Evolutionary conservation across 2,329 filamentous ascomycete species (phyloP), one percentile per base, ranked within the genome.

Genomic region (Scleromitrula shiraiana): DNA sequence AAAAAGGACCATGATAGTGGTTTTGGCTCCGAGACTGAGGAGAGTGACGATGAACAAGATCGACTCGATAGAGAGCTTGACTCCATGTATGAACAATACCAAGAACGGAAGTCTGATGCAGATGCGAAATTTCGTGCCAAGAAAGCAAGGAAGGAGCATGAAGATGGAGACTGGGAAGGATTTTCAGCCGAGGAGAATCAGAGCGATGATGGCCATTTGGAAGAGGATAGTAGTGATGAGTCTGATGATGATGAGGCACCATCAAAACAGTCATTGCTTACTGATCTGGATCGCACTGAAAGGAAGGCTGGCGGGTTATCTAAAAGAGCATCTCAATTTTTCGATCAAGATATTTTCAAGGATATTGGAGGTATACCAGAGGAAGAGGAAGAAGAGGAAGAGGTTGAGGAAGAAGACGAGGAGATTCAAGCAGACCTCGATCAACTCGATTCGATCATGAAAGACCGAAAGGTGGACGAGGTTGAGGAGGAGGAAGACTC

Each of bases 271-370:
- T 65, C 67, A 5, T 68, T 86, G 4, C 67, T 85, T 39, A 82
- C 78, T 2, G 80, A 85, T 52, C 70, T 90, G 22, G 74, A 82
- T 55, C 70, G 69, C 46, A 69, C 72, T 7, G 68, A 67, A 4
- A 68, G 70, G 30, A 71, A 73, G 10, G 66, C 69, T 7, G 71
- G 71, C 23, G 82, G 78, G 9, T 72, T 97, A n/a, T 95, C 89
- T 2, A 90, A 83, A 65, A 80, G 88, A 54, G 93, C 93, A 7
- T 78, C 83, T 8, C 77, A 84, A 52, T 98, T 98, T 70, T 98
- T 98, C 65, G 85, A 86, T 59, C 91, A 96, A 64, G 90, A 96
- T 56, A 84, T 98, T 33, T 98, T 98, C 72, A 82, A 90, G 57
- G 87, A 82, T 32, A 81, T 97, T 46, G 79, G 80, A 19, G 85